Conservation (phyloP, 2,329 filamentous ascomycete genomes). For the Microsporum ferrugineum region DNA sequence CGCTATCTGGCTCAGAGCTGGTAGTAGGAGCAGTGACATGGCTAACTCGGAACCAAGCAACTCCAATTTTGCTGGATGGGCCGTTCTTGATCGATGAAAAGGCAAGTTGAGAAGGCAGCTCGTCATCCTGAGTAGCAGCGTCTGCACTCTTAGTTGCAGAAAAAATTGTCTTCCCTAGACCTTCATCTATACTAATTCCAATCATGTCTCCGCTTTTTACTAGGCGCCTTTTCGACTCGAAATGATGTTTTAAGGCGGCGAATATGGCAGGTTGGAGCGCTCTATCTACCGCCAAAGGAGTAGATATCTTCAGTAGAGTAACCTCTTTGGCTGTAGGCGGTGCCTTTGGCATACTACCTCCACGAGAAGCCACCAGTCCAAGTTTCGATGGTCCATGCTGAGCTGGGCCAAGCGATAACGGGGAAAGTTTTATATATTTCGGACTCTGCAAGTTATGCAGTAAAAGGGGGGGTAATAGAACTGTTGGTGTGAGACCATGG, state of each 20-base stretch:
- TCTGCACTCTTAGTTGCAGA: conserved; percentile 48
- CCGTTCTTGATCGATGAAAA: conserved; percentile 9
- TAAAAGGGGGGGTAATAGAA: conserved; percentile 76
- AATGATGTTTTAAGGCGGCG: conserved; percentile 75
- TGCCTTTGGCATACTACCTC: conserved; percentile 34
- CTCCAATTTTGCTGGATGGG: conserved; percentile 40
- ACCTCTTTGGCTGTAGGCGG: conserved; percentile 63
- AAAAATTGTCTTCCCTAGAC: conserved; percentile 69
- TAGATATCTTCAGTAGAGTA: conserved; percentile 76
- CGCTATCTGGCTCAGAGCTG: conserved; percentile 45
- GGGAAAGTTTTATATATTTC: conserved; percentile 65
- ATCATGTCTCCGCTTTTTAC: conserved; percentile 81
- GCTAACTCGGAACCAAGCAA: conserved; percentile 88
- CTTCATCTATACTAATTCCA: conserved; percentile 77
- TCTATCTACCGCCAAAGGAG: conserved; percentile 75
- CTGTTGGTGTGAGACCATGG: conserved; percentile 43
- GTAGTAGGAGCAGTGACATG: conserved; percentile 48
- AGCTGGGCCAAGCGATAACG: conserved; percentile 31
- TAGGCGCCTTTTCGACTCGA: conserved; percentile 69
- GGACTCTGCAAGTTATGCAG: conserved; percentile 74
- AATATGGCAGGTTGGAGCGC: conserved; percentile 76
- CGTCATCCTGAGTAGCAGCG: conserved; percentile 58
- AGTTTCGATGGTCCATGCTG: conserved; percentile 44
- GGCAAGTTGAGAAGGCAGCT: conserved; percentile 29
- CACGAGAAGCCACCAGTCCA: conserved; percentile 43